Percentiles rank a stretch among this genome's conserved stretches.
Conservation (phyloP, 2,329 filamentous ascomycete species). For the Fusarium graminum region DNA sequence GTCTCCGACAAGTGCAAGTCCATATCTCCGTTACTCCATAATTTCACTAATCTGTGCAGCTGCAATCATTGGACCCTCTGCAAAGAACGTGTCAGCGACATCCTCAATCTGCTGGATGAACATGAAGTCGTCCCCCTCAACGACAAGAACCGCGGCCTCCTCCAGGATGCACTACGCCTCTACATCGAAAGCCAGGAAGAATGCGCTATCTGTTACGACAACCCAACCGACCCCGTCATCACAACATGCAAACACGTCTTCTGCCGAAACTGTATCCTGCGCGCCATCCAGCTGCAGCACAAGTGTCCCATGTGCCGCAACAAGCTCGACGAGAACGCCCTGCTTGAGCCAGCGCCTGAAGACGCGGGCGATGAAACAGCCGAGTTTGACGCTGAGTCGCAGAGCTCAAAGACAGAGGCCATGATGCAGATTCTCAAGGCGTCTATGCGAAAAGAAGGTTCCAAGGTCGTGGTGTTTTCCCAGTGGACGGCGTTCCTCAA, state of each 20-base stretch:
- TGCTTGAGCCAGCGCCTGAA: slow-evolving; percentile 75
- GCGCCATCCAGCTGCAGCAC: slow-evolving; percentile 79
- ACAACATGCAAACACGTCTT: slow-evolving; percentile 88
- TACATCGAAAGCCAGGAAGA: slow-evolving; percentile 85
- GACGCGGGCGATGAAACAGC: slow-evolving; percentile 57
- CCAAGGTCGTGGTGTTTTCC: slow-evolving; percentile 80
- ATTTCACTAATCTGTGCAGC: slow-evolving; percentile 49
- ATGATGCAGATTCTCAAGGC: slow-evolving; percentile 81
- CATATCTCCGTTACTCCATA: too few species aligned
- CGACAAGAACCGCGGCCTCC: slow-evolving; percentile 75
- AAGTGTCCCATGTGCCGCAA: slow-evolving; percentile 90
- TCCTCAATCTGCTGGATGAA: slow-evolving; percentile 76
- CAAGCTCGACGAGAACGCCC: slow-evolving; percentile 69
- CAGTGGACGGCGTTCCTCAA: slow-evolving; percentile 83
- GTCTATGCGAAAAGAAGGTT: slow-evolving; percentile 71
- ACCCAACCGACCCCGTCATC: slow-evolving; percentile 79
- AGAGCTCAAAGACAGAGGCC: slow-evolving; percentile 86
- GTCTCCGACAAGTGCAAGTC: slow-evolving; percentile 78
- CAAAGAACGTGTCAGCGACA: slow-evolving; percentile 77
- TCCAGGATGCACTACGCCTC: slow-evolving; percentile 81
- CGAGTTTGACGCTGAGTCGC: slow-evolving; percentile 71
- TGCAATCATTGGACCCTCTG: slow-evolving; percentile 92
- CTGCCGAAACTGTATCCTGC: slow-evolving; percentile 78
- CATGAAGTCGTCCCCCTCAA: slow-evolving; percentile 77
- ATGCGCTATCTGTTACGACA: slow-evolving; percentile 84